These are phyloP conservation scores for Exophiala bonariae DNA, from an alignment of 2,329 filamentous ascomycete genomes.

Conservation along the genomic window DNA sequence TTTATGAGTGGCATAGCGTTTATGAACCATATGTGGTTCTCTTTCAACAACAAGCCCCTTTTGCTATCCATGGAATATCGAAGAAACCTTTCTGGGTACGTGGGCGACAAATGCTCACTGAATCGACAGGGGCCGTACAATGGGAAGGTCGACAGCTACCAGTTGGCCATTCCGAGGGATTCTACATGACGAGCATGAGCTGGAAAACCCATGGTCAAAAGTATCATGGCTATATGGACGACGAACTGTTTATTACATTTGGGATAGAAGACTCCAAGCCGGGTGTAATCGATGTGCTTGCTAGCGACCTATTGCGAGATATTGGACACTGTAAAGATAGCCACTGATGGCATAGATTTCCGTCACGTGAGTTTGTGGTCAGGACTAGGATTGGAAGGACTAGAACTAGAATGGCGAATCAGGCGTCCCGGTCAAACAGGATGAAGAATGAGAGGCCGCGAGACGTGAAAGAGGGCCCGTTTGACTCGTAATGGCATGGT, in stretches of 20 bases:
- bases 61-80: conserved; percentile 22
- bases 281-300: conserved; percentile 53
- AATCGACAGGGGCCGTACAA: conserved; percentile 15
- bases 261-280: conserved; percentile 55
- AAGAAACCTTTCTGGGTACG: conserved; percentile 55
- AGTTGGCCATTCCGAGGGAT: conserved; percentile 44
- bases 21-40: conserved; percentile 27
- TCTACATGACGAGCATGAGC: conserved; percentile 58
- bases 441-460: too few relatives aligned
- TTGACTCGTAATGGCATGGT: too few relatives aligned
- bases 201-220: conserved; percentile 51
- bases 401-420: too few relatives aligned
- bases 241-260: conserved; percentile 56
- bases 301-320: conserved; percentile 49
- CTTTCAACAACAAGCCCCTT: conserved; percentile 20
- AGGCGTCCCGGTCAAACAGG: too few relatives aligned
- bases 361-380: too few relatives aligned
- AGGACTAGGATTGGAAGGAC: too few relatives aligned
- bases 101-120: conserved; percentile 38
- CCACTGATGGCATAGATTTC: too few relatives aligned
- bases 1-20: conserved; percentile 43
- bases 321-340: conserved; percentile 29
- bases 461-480: too few relatives aligned
- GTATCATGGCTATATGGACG: conserved; percentile 59
- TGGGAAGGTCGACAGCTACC: conserved; percentile 25